Conservation (phyloP, 225 moss, liverwort and hornwort species). For the Marchantia paleacea region DNA sequence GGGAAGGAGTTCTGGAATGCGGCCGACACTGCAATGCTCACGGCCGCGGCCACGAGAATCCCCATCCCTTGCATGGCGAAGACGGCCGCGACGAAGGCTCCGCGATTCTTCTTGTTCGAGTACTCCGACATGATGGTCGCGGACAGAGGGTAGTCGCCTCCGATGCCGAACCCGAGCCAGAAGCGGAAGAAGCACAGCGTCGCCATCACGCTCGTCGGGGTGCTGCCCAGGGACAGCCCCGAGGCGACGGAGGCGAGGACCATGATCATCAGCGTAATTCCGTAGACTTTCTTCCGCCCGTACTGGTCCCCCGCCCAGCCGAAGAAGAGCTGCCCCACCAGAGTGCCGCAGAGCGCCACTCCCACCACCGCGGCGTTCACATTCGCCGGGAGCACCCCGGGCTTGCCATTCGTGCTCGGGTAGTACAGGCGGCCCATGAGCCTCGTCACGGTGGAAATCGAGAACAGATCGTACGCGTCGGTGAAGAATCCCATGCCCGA, state of each 20-base stretch:
- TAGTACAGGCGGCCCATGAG: constrained; percentile 60
- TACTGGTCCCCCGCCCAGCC: constrained; percentile 64
- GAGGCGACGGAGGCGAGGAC: constrained; percentile 37
- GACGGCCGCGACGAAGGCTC: constrained; percentile 63
- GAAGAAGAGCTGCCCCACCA: constrained; percentile 64
- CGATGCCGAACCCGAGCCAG: constrained; percentile 67
- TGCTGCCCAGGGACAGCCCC: constrained; percentile 46
- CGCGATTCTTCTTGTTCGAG: constrained; percentile 53
- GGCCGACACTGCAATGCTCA: constrained; percentile 44
- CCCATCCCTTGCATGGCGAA: constrained; percentile 74
- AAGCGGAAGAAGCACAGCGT: constrained; percentile 52
- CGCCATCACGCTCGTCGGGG: constrained; percentile 42
- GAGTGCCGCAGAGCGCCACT: constrained; percentile 62
- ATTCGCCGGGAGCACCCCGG: constrained; percentile 51
- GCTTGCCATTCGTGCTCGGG: constrained; percentile 20
- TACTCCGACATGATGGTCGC: constrained; percentile 64
- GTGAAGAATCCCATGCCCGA: constrained; percentile 87
- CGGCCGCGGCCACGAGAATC: constrained; percentile 45
- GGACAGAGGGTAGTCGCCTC: constrained; percentile 51
- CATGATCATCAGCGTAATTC: constrained; percentile 37
- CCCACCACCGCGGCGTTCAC: constrained; percentile 59
- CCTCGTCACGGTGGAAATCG: constrained; percentile 47
- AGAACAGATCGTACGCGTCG: constrained; percentile 62
- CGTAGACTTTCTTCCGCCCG: constrained; percentile 42
- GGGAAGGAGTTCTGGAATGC: constrained; percentile 31